Conservation (phyloP, 805 yeast species). For the Yarrowia porcina region DNA sequence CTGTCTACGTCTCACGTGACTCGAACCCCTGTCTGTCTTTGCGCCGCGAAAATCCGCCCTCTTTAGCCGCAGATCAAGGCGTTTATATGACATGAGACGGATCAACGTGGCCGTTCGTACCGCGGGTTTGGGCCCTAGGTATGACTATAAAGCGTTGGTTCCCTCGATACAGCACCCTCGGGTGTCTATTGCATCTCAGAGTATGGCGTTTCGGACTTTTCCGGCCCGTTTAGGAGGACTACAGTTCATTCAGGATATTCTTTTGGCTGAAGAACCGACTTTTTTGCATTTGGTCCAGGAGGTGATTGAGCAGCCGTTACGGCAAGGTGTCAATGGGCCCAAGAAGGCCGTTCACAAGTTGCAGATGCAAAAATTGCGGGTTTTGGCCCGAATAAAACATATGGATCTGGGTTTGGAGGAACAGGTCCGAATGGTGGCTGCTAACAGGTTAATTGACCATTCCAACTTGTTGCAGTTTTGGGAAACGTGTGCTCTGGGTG, state of each 20-base stretch:
- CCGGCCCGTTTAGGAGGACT: neutral
- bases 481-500: neutral
- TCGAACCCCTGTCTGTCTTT: neutral
- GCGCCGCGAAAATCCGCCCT: neutral
- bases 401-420: neutral
- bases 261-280: slow-evolving; percentile 4
- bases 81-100: slow-evolving; percentile 21
- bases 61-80: neutral
- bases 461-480: neutral
- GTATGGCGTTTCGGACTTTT: neutral
- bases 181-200: neutral
- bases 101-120: slow-evolving; percentile 15
- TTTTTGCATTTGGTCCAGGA: slow-evolving; percentile 24
- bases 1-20: neutral
- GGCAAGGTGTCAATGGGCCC: neutral
- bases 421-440: slow-evolving; percentile 21
- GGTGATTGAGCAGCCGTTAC: slow-evolving; percentile 17
- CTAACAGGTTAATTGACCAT: slow-evolving; percentile 1
- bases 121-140: slow-evolving; percentile 12
- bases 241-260: slow-evolving; percentile 10
- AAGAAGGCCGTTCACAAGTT: neutral
- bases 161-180: neutral
- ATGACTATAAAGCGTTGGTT: slow-evolving; percentile 14
- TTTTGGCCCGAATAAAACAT: slow-evolving; percentile 6
- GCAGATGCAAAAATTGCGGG: slow-evolving; percentile 16